These are phyloP conservation scores for Fusarium sp. DNA, from an alignment of 2,329 filamentous ascomycete genomes.

Conservation along the genomic window DNA sequence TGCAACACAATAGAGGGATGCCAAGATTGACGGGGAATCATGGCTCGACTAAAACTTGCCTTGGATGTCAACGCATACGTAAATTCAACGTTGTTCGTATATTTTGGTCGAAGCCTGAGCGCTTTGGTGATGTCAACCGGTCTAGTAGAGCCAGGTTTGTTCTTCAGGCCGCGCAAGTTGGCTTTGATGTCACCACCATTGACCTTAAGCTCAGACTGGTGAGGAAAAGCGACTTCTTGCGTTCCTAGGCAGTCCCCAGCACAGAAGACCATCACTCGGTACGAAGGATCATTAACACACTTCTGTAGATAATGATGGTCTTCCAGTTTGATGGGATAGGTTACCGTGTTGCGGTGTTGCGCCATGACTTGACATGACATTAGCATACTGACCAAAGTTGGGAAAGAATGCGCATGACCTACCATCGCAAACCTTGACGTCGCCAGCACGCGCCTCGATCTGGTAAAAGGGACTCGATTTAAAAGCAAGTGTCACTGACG, in stretches of 20 bases:
- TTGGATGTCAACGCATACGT: constrained; percentile 93
- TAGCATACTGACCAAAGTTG: constrained; percentile 6
- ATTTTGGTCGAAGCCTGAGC: constrained; percentile 76
- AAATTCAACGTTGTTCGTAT: constrained; percentile 82
- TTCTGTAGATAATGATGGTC: constrained; percentile 64
- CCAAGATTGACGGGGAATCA: constrained; percentile 32
- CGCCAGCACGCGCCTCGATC: constrained; percentile 72
- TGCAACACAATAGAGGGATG: constrained; percentile 19
- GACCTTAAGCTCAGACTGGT: constrained; percentile 91
- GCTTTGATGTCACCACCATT: constrained; percentile 89
- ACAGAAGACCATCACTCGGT: constrained; percentile 86
- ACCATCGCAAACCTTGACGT: constrained; percentile 78
- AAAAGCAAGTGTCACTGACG: constrained; percentile 50
- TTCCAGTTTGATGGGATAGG: constrained; percentile 59
- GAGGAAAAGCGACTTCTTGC: constrained; percentile 88
- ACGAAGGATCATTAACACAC: constrained; percentile 68
- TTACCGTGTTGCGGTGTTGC: constrained; percentile 62
- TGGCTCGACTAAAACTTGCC: constrained; percentile 61
- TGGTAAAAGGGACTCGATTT: constrained; percentile 89
- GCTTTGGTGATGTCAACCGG: constrained; percentile 89
- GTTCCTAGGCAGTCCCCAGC: constrained; percentile 70
- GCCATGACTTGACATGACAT: constrained; percentile 60
- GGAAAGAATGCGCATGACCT: constrained; percentile 48
- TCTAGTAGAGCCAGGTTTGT: constrained; percentile 92
- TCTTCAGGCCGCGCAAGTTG: constrained; percentile 95